Evolutionary conservation across 2,329 filamentous ascomycete genomes (phyloP), one percentile per base, ranked within the genome.

Genomic region (Septoria petroselini): DNA sequence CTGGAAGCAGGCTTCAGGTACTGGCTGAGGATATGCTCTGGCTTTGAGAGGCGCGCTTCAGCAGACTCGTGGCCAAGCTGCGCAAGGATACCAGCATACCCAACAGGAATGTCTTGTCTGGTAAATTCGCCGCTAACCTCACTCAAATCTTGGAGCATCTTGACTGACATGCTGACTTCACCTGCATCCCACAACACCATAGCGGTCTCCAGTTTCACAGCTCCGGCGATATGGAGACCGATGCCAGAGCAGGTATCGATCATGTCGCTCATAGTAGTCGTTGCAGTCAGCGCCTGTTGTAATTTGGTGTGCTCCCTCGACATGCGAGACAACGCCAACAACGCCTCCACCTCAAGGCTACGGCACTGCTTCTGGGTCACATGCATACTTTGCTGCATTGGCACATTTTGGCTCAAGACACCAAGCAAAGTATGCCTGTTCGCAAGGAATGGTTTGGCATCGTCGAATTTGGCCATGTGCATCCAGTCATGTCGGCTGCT

Each of bases 171-270:
- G 15, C 85, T 82, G 74, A 88, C 88, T 68, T 98, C 91, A 9
- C 90, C 90, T 65, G 95, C 86, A 55, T 94, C 89, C 91, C 93
- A 98, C 1, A 98, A 74, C 5, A 94, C 89, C 62, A 86, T 89
- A 8, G 94, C 91, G 6, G 88, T 81, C 67, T 97, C 93, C 46
- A 91, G 80, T 56, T 84, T 83, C 31, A 90, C 81, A 9, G 84
- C 84, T 9, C 84, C 86, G 63, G 90, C 85, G 37, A 96, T 81
- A 50, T 83, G 80, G 2, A 97, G 71, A 0, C 86, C 88, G n/a
- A 88, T 69, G 0, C 80, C 74, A 52, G 79, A 77, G 64, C 87
- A 93, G 3, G 83, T 74, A 4, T 75, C 66, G n/a, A 90, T 81
- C 19, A 97, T 76, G 48, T 88, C 83, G 9, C 83, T 86, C n/a